phyloP scores from a whole-genome alignment of 352 stramenopile species.

The Phytophthora chlamydospora region DNA sequence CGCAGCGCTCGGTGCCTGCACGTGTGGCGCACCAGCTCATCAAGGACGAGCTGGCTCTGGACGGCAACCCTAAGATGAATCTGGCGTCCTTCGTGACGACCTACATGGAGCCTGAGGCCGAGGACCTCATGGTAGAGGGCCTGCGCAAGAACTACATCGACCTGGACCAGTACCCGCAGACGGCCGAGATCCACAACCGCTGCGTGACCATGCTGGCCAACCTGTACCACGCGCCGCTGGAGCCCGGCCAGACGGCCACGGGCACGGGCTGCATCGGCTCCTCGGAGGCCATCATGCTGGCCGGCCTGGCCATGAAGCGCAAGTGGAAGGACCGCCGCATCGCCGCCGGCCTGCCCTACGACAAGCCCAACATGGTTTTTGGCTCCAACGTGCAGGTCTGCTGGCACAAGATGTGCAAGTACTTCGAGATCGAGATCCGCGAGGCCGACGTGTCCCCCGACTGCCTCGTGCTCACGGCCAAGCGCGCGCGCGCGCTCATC shows the following conservation, averaged over 20 bases:
- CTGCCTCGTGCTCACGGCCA: conserved; percentile 84
- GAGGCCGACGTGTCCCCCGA: conserved; percentile 89
- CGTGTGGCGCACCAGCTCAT: conserved; percentile 89
- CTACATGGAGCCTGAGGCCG: conserved; percentile 91
- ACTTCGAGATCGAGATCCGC: conserved; percentile 93
- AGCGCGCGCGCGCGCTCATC: conserved; percentile 72
- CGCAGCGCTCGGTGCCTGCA: conserved; percentile 68
- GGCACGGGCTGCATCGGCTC: conserved; percentile 92
- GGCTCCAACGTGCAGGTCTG: conserved; percentile 92
- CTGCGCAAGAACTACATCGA: conserved; percentile 94
- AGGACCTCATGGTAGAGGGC: conserved; percentile 90
- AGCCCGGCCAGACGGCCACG: conserved; percentile 58
- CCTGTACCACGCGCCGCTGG: conserved; percentile 86
- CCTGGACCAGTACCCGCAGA: conserved; percentile 92
- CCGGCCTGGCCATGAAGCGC: conserved; percentile 91
- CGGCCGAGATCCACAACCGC: conserved; percentile 93
- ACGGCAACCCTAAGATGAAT: conserved; percentile 93
- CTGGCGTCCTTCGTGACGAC: conserved; percentile 92
- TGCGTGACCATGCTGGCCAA: conserved; percentile 93
- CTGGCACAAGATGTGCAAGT: conserved; percentile 96
- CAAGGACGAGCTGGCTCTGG: conserved; percentile 89
- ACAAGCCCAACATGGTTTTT: conserved; percentile 94
- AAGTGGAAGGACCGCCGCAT: conserved; percentile 89
- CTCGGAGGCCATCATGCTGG: conserved; percentile 93
- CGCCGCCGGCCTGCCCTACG: conserved; percentile 72